phyloP scores from a whole-genome alignment of 768 basidiomycete genomes.

The Hygrocybe coccinea region DNA sequence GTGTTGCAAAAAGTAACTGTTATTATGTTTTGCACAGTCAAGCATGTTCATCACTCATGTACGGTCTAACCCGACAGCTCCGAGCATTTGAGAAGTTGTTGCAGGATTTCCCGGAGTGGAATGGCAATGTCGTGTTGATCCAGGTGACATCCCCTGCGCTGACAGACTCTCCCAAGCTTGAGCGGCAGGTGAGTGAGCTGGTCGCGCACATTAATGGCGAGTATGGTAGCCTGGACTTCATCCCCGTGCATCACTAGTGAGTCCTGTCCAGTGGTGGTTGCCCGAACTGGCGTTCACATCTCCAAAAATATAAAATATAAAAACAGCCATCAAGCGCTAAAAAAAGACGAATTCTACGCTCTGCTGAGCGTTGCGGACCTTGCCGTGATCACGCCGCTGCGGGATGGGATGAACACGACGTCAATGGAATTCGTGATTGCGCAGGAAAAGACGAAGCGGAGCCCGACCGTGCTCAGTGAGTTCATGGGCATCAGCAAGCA shows the following conservation, averaged over 20 bases:
- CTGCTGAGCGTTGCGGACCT: constrained; percentile 89
- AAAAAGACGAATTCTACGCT: constrained; percentile 97
- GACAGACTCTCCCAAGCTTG: constrained; percentile 88
- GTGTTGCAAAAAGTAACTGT: constrained; percentile 81
- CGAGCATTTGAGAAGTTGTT: constrained; percentile 94
- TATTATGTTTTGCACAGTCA: neutral
- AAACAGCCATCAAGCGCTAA: constrained; percentile 87
- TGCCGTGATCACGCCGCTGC: constrained; percentile 89
- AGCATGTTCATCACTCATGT: too few relatives aligned
- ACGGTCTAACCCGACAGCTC: constrained; percentile 44
- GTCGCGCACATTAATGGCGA: constrained; percentile 95
- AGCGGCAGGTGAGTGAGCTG: constrained; percentile 87
- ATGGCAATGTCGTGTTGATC: constrained; percentile 80
- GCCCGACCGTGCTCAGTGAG: constrained; percentile 88
- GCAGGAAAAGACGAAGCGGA: constrained; percentile 77
- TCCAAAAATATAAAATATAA: too few relatives aligned
- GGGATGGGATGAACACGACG: constrained; percentile 99
- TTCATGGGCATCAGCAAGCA: constrained; percentile 97
- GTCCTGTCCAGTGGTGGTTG: too few relatives aligned
- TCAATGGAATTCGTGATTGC: constrained; percentile 98
- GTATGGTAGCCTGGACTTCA: constrained; percentile 90
- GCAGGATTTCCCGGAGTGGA: constrained; percentile 92
- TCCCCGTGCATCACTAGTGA: constrained; percentile 96
- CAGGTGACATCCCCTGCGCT: constrained; percentile 94
- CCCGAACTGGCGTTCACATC: too few relatives aligned